Percentiles rank a stretch among this genome's conserved stretches.
These are phyloP conservation scores for Friedmanniomyces endolithicus DNA, from an alignment of 495 filamentous ascomycete species.

Conservation along the genomic window DNA sequence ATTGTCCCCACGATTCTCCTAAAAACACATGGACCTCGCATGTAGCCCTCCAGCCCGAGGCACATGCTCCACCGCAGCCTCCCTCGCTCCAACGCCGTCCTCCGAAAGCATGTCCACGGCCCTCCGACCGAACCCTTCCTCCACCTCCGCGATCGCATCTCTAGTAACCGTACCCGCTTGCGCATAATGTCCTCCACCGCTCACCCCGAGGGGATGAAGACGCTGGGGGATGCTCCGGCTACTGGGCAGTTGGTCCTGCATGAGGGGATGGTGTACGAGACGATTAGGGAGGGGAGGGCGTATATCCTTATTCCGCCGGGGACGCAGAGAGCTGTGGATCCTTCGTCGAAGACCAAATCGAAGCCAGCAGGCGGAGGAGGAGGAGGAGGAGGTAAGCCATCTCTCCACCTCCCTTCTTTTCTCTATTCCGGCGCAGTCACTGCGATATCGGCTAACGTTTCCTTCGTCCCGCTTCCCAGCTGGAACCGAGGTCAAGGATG, in stretches of 20 bases:
- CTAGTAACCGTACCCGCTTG: neutral
- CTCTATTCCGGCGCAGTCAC: slow-evolving; percentile 1
- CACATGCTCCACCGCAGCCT: too few species aligned
- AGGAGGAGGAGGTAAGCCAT: slow-evolving; percentile 34
- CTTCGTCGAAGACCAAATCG: slow-evolving; percentile 30
- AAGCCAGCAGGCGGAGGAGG: too few species aligned
- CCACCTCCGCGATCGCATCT: too few species aligned
- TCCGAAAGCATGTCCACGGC: too few species aligned
- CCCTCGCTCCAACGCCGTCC: too few species aligned
- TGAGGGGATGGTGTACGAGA: slow-evolving; percentile 45
- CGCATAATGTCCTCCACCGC: neutral
- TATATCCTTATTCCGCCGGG: slow-evolving; percentile 50
- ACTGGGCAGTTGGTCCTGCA: slow-evolving; percentile 30
- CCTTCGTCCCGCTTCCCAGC: too few species aligned
- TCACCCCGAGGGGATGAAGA: neutral
- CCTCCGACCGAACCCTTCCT: too few species aligned
- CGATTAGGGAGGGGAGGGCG: slow-evolving; percentile 57
- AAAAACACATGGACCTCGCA: too few species aligned
- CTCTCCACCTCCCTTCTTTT: neutral
- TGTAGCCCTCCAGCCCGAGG: too few species aligned
- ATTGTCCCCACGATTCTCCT: too few species aligned
- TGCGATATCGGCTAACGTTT: slow-evolving; percentile 6
- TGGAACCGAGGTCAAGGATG: slow-evolving; percentile 2
- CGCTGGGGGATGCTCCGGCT: slow-evolving; percentile 13
- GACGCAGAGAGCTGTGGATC: slow-evolving; percentile 31